Evolutionary conservation across 164 flowering plant genomes (phyloP), one percentile per base, ranked within the genome.

Genomic region (Aristolochia contorta): DNA sequence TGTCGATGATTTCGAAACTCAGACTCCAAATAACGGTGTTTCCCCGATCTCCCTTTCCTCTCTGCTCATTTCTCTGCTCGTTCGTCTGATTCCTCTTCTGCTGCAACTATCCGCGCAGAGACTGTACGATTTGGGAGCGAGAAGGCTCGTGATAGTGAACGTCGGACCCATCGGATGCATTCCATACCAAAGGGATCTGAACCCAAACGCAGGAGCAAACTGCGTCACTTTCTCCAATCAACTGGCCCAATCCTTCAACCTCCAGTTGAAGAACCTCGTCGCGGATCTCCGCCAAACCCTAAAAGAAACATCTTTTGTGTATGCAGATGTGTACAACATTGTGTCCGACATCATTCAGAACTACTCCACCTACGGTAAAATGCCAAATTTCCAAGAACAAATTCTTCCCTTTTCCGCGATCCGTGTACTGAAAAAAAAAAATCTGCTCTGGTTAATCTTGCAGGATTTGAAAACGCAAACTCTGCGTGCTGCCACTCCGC

Each of bases 141-240:
- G 91, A 62, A 82, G 74, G 58, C 68, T 86, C 15, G 22, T 83
- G 6, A 84, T 86, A 59, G 65, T 62, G 18, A 86, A 84, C 60
- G 85, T 86, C 6, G 87, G 86, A 18, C 91, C 91, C 0, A 83
- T 89, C 30, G 96, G 96, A 19, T 86, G 96, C 54, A 85, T 88
- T 54, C 96, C 96, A 21, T 79, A 47, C 57, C 56, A 67, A 61
- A 84, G 88, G 69, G 89, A 86, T 0, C 0, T 65, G 43, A 76
- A 80, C 63, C 84, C 80, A 41, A 10, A 50, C 0, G 69, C 74
- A 13, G 85, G 83, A 47, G 74, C 71, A 15, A 43, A 69, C 18
- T 89, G 96, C 63, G 78, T 54, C 7, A 68, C 67, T 21, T 63
- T 66, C 7, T 71, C 86, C 0, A 86, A 89, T 54, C 75, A 80